Evolutionary conservation across 2,329 filamentous ascomycete genomes (phyloP).

Genomic region (Hypoxylon sp.): DNA sequence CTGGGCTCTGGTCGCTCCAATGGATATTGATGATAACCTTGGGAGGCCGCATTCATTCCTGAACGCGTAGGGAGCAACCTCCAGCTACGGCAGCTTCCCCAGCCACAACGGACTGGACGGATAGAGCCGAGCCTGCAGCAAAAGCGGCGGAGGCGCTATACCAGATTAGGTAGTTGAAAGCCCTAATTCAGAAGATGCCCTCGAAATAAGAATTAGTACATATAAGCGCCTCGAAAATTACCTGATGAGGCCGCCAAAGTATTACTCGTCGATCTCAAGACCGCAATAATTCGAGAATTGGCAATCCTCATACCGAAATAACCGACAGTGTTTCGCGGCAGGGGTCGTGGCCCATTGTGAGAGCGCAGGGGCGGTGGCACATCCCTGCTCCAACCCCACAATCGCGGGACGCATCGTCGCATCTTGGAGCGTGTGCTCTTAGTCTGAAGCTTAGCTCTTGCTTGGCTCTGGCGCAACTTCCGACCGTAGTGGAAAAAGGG

Average conservation of each 20-base stretch:
- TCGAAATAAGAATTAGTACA: not conserved
- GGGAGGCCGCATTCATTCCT: not conserved
- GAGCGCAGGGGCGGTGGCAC: slow-evolving; percentile 1
- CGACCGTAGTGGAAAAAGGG: not conserved
- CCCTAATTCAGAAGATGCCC: slow-evolving; percentile 1
- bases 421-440: slow-evolving; percentile 18
- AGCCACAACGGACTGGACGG: not conserved
- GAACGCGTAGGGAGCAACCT: too few species aligned
- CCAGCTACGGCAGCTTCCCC: not conserved
- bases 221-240: slow-evolving; percentile 3
- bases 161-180: not conserved
- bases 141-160: not conserved
- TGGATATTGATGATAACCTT: not conserved
- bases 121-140: not conserved
- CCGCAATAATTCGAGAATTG: slow-evolving; percentile 27
- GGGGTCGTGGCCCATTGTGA: slow-evolving; percentile 29
- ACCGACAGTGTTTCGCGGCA: slow-evolving; percentile 40
- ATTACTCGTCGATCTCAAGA: slow-evolving; percentile 8
- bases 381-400: slow-evolving; percentile 35
- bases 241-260: not conserved
- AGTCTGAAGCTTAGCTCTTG: slow-evolving; percentile 42
- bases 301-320: slow-evolving; percentile 25
- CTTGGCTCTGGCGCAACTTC: slow-evolving; percentile 24
- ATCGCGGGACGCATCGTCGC: slow-evolving; percentile 30
- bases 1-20: not conserved